Evolutionary conservation across 2,329 filamentous ascomycete species (phyloP).

Genomic region (Xylariaceae sp.): DNA sequence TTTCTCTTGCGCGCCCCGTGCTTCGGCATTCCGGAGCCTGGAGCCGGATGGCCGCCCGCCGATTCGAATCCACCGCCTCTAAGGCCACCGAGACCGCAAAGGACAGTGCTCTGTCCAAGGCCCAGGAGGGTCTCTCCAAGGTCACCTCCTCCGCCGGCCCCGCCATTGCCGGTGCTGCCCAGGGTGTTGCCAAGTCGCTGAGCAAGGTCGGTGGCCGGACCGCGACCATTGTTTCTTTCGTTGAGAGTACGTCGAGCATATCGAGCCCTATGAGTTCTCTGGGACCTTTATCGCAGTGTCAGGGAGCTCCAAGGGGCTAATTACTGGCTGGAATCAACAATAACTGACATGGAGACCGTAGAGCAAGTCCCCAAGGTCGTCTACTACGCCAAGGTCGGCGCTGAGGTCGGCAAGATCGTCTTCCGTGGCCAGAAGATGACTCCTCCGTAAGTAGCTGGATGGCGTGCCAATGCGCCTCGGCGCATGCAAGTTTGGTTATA

Average conservation of each 20-base stretch:
- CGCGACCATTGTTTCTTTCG: conserved; percentile 68
- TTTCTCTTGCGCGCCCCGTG: conserved; percentile 30
- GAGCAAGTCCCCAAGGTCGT: conserved; percentile 78
- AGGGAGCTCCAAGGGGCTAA: background rate
- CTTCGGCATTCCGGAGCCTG: conserved; percentile 36
- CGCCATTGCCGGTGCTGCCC: conserved; percentile 67
- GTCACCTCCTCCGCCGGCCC: conserved; percentile 77
- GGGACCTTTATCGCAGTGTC: background rate
- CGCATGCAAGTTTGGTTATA: background rate
- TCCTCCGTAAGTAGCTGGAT: conserved; percentile 74
- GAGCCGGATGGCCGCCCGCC: conserved; percentile 44
- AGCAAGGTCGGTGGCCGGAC: conserved; percentile 78
- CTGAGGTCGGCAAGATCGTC: conserved; percentile 84
- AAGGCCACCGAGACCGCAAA: conserved; percentile 29
- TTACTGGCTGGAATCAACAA: background rate
- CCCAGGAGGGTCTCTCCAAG: conserved; percentile 74
- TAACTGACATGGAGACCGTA: conserved; percentile 36
- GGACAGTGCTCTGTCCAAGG: conserved; percentile 52
- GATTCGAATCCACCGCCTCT: conserved; percentile 55
- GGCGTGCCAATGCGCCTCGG: no score
- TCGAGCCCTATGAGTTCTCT: background rate
- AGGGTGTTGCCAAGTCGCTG: conserved; percentile 60
- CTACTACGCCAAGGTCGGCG: conserved; percentile 86
- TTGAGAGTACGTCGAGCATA: conserved; percentile 69
- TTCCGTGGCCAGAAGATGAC: conserved; percentile 86